Percentiles rank a stretch among this genome's conserved stretches.
These are phyloP conservation scores for Dactylonectria macrodidyma DNA, from an alignment of 2,329 filamentous ascomycete species.

Conservation along the genomic window DNA sequence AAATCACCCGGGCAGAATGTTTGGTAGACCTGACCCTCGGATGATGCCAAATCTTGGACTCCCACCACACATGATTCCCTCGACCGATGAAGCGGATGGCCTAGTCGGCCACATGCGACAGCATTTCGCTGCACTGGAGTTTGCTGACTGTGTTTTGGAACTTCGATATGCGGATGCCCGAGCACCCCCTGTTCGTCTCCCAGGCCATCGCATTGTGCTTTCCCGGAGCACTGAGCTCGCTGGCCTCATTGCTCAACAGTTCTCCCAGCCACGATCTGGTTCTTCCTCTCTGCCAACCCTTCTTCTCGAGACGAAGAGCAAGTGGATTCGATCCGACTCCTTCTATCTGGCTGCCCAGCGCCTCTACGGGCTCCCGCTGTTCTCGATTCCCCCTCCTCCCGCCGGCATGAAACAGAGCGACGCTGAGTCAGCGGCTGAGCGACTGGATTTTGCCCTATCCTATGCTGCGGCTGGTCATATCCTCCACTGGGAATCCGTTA, in stretches of 20 bases:
- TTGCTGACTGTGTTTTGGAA: constrained; percentile 63
- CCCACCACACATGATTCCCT: constrained; percentile 47
- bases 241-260: constrained; percentile 46
- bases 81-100: constrained; percentile 54
- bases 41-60: constrained; percentile 53
- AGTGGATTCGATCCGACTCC: constrained; percentile 68
- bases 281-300: constrained; percentile 48
- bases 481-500: constrained; percentile 69
- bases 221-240: constrained; percentile 62
- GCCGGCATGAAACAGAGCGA: constrained; percentile 49
- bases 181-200: constrained; percentile 59
- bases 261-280: constrained; percentile 49
- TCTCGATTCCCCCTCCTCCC: constrained; percentile 54
- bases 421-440: constrained; percentile 58
- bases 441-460: constrained; percentile 71
- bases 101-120: constrained; percentile 58
- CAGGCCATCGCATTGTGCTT: constrained; percentile 69
- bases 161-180: constrained; percentile 60
- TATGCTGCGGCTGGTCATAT: constrained; percentile 76
- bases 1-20: constrained; percentile 51
- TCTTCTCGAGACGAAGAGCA: constrained; percentile 64
- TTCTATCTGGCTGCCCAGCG: constrained; percentile 72
- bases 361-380: constrained; percentile 69
- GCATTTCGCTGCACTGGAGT: constrained; percentile 50
- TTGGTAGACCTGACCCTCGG: constrained; percentile 47